Evolutionary conservation across 129 eudicot species (phyloP).

Genomic region (Silybum marianum): DNA sequence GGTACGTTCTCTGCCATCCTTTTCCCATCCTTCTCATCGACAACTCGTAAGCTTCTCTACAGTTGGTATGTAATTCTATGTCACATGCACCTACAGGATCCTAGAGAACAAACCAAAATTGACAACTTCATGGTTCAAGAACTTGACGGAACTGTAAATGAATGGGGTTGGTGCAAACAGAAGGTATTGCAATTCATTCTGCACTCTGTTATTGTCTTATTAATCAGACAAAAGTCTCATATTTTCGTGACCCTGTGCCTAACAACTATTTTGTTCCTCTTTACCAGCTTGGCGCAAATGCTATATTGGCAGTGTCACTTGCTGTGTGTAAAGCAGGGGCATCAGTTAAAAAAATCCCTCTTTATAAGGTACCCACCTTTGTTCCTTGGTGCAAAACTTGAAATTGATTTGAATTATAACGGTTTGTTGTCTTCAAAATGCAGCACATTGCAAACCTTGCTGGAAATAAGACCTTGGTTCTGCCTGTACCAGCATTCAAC

Average conservation of each 20-base stretch:
- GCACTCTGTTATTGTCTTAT: not conserved
- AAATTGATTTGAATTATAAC: no score
- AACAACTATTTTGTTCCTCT: not conserved
- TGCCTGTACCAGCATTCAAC: no score
- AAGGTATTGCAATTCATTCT: constrained; percentile 21
- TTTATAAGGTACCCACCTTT: constrained; percentile 7
- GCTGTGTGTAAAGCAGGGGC: constrained; percentile 50
- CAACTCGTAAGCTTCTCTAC: not conserved
- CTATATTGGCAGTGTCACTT: constrained; percentile 45
- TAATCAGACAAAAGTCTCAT: not conserved
- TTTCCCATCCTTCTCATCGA: not conserved
- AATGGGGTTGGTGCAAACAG: constrained; percentile 53
- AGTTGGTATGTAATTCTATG: not conserved
- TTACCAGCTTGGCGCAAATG: constrained; percentile 48
- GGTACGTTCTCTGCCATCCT: constrained; percentile 4
- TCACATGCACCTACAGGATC: constrained; percentile 31
- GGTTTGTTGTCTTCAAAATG: no score
- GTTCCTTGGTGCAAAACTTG: no score
- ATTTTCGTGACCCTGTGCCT: not conserved
- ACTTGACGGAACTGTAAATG: not conserved
- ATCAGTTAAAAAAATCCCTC: constrained; percentile 40
- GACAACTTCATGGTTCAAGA: no score
- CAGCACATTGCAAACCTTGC: no score
- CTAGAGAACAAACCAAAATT: constrained; percentile 28
- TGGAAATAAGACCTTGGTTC: no score